Evolutionary conservation across 2,329 filamentous ascomycete genomes (phyloP), one percentile per base, ranked within the genome.

Genomic region (Sphaerulina vaccinii): DNA sequence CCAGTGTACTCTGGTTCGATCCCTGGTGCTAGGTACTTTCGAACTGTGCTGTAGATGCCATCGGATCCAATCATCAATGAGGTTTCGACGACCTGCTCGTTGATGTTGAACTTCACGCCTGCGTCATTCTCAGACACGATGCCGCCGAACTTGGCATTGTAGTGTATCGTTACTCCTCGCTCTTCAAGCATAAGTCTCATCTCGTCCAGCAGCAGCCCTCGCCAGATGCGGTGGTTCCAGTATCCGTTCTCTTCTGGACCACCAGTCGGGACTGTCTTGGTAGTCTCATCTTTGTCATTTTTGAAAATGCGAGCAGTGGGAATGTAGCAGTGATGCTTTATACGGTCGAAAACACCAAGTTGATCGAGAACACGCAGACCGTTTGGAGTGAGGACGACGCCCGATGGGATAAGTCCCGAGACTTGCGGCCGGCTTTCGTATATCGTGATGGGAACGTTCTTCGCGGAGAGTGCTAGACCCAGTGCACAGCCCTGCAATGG

Each of bases 361-460:
- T 61, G 64, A 55, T 83, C 76, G 0, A 85, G 71, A 33, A 83
- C 70, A 3, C 73, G 71, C 1, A 84, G 72, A 0, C 79, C 78
- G 47, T 84, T 84, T 4, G 81, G 81, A 0, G 80, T 81, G 2
- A 84, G 73, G 75, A 82, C 81, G 23, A 84, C 61, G 19, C 61
- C 61, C 3, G 59, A 62, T 10, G 51, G 45, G 3, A 59, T 50
- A 19, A 51, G 42, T n/a, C 38, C 44, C 2, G 52, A 47, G 3
- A 37, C 33, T 22, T 55, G 46, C 9, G 54, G 29, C 5, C 61
- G 56, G 9, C 56, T 49, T 49, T 63, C 61, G 49, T 58, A 63
- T 35, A 63, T 29, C 8, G 46, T 61, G 42, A 62, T 44, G 15
- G 59, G 51, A n/a, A 62, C 52, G 23, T 56, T 22, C 36, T 49